Evolutionary conservation across 129 eudicot species (phyloP), one percentile per base, ranked within the genome.

Genomic region (Artemisia tridentata): DNA sequence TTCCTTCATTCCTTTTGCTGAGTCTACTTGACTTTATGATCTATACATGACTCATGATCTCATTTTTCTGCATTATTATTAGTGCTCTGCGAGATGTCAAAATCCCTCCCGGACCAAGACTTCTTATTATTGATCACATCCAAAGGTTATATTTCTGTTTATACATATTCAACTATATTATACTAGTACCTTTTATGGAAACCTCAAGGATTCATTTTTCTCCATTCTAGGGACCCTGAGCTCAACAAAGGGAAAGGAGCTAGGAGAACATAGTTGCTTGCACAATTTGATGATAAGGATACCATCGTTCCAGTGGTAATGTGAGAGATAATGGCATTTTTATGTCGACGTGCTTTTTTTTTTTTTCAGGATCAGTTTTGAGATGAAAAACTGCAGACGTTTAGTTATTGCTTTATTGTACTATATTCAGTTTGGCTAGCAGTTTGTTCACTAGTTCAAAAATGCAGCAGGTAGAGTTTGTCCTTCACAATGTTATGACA

Each of bases 41-140:
- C 0, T 38, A 38, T 38, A 38, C 45, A 38, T 38, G 45, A 7
- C 45, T 25, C 15, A 17, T 21, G 69, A 50, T 45, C 51, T 51
- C 18, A 47, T 68, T 12, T 7, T 20, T 50, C 72, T 59, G 21
- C 96, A 38, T 38, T 38, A 38, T 38, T 38, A 38, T 38, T 38
- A 92, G 98, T 81, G 96, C 98, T 78, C 89, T 92, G 13, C 75
- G 84, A 89, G 98, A 92, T 59, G 98, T 86, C 47, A 86, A 72
- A 38, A 92, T 92, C 65, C 98, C 98, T 52, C 98, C 98, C 25
- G 98, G 98, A 25, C 98, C 98, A 59, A 85, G 98, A 75, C 89
- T 92, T 68, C 80, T 88, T 52, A 92, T 92, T 81, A 91, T 92
- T 72, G 91, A 92, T 78, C 95, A 84, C 63, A 73, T 92, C 67